These are phyloP conservation scores for Colletotrichum sp. DNA, from an alignment of 2,329 filamentous ascomycete genomes.

Conservation along the genomic window DNA sequence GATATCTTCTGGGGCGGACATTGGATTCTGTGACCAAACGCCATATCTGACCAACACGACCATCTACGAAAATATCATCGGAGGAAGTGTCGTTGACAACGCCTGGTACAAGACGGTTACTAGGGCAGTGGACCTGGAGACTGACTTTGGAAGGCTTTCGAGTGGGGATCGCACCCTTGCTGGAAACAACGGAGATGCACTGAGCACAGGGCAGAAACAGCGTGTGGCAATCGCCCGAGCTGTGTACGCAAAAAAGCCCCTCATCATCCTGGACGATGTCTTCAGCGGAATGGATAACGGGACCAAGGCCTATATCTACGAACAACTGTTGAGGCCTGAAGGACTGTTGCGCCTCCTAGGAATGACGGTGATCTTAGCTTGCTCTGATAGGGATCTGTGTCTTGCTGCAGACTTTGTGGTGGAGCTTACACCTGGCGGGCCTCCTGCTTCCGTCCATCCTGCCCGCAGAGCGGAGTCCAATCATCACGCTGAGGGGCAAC, in stretches of 20 bases:
- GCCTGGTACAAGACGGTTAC: constrained; percentile 36
- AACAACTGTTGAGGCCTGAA: constrained; percentile 27
- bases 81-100: constrained; percentile 32
- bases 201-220: constrained; percentile 43
- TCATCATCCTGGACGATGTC: constrained; percentile 38
- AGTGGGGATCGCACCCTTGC: constrained; percentile 40
- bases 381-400: not conserved
- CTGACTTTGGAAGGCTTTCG: constrained; percentile 34
- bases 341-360: constrained; percentile 1
- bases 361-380: not conserved
- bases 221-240: constrained; percentile 31
- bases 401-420: not conserved
- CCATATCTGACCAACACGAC: constrained; percentile 36
- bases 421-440: not conserved
- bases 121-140: constrained; percentile 32
- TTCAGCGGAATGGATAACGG: constrained; percentile 37
- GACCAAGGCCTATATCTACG: constrained; percentile 34
- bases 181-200: constrained; percentile 43
- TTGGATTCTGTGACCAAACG: constrained; percentile 32
- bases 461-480: not conserved
- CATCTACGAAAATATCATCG: constrained; percentile 42
- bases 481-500: not conserved
- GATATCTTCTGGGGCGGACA: not conserved
- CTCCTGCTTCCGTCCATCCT: not conserved
- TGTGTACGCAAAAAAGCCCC: constrained; percentile 30